Conservation (phyloP, 805 yeast genomes). For the Pichia pseudocactophila region DNA sequence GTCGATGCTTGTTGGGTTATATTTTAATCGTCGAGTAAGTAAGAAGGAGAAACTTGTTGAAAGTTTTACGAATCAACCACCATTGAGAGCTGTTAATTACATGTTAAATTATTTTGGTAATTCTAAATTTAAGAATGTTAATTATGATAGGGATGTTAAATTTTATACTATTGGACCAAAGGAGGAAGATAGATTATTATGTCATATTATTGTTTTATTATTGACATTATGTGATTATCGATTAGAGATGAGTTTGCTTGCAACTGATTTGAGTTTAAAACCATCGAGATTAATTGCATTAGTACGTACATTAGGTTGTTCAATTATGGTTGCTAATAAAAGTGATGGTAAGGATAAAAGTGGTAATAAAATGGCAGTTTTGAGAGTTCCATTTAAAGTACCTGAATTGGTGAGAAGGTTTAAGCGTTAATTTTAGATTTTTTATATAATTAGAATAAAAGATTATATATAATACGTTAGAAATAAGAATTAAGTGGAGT, state of each 20-base stretch:
- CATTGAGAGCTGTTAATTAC: constrained; percentile 65
- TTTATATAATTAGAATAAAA: not conserved
- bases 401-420: constrained; percentile 43
- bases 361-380: constrained; percentile 68
- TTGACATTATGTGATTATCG: constrained; percentile 69
- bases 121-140: constrained; percentile 49
- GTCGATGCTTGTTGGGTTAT: constrained; percentile 72
- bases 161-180: constrained; percentile 80
- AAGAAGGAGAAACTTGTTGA: constrained; percentile 52
- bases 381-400: constrained; percentile 80
- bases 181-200: constrained; percentile 76
- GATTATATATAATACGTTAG: not conserved
- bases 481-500: not conserved
- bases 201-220: constrained; percentile 64
- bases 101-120: constrained; percentile 66
- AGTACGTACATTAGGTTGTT: constrained; percentile 77
- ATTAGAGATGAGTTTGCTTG: constrained; percentile 71
- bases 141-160: constrained; percentile 25
- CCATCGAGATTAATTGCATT: constrained; percentile 62
- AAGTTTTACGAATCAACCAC: constrained; percentile 64
- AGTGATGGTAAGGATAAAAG: constrained; percentile 63
- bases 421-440: constrained; percentile 2
- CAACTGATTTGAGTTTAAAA: constrained; percentile 75
- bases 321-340: constrained; percentile 58
- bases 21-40: constrained; percentile 57